Base-by-base conservation (phyloP, 148 eudicot genomes). In the Heliosperma pusillum region DNA sequence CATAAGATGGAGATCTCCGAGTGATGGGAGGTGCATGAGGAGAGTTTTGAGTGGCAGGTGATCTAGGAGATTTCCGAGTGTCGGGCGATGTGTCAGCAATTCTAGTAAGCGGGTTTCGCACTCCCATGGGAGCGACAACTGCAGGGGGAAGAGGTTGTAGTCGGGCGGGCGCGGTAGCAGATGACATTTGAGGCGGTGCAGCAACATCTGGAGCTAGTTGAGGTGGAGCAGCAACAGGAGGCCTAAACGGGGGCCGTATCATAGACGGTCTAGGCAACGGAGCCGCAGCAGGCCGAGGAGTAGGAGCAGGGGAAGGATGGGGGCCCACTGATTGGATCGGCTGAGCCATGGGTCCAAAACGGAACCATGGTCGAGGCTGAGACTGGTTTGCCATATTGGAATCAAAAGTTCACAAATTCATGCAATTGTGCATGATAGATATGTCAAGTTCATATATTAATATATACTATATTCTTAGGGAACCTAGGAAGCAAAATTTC, bases 281-380 rank as follows among this genome's bases (percentile, higher is more conserved):
- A 19, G 71, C 64, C 27, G 65, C 66, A 52, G 87, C 65, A 42
- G 79, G 76, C 64, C 56, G 80, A 27, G 89, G 83, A 50, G 55
- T 7, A 12, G 66, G 26, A 4, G 84, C 45, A n/a, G 85, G 79
- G 16, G 84, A 47, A 10, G 69, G 77, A 27, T 79, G 45, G 20
- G 86, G 75, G 67, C 78, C 25, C 58, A 1, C 24, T 44, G 69
- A 69, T 62, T 45, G 69, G 63, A 50, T 8, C 13, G 84, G 85
- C 19, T 85, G 84, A 64, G 71, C 77, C 29, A 85, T 24, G 67
- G 84, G 60, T 58, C 80, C 80, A 42, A 86, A 50, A 19, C 87
- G 86, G 69, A 86, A 84, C 88, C 87, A 80, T 20, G 89, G 87
- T 16, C 87, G 89, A 42, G 81, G 22, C 30, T 83, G 87, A 53